Evolutionary conservation across 2,329 filamentous ascomycete genomes (phyloP).

Genomic region (Cryphonectria carpinicola): DNA sequence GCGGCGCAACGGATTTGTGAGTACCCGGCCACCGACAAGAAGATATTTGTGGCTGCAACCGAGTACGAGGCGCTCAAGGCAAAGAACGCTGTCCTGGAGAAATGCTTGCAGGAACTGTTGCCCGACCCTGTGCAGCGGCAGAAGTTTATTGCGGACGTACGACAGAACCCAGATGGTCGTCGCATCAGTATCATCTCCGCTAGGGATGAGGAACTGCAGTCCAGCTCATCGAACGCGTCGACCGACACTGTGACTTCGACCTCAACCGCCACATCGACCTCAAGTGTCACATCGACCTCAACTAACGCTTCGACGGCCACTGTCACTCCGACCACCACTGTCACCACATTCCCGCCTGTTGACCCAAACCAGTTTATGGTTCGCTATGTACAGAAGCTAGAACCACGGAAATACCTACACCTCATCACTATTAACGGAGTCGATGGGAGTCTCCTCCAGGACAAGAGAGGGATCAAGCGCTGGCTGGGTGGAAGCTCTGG

Average conservation of each 20-base stretch:
- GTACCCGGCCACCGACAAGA: conserved; percentile 51
- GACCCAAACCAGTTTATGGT: neutral
- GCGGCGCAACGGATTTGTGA: conserved; percentile 47
- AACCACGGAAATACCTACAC: neutral
- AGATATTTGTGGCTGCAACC: conserved; percentile 46
- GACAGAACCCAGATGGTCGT: neutral
- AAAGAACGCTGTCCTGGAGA: conserved; percentile 46
- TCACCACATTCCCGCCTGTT: conserved; percentile 11
- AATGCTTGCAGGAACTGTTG: conserved; percentile 42
- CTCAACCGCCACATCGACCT: neutral
- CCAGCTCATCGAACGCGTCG: conserved; percentile 29
- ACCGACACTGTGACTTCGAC: conserved; percentile 29
- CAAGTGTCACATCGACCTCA: neutral
- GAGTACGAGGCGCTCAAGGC: conserved; percentile 48
- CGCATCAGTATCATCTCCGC: conserved; percentile 29
- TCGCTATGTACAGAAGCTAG: conserved; percentile 15
- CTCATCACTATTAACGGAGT: conserved; percentile 21
- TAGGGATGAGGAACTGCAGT: conserved; percentile 13
- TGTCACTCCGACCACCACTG: neutral
- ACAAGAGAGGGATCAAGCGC: conserved; percentile 48
- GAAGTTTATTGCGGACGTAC: conserved; percentile 36
- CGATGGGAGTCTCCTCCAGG: conserved; percentile 49
- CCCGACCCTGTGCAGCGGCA: conserved; percentile 42
- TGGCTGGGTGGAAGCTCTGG: conserved; percentile 56
- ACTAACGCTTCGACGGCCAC: neutral